Conservation (phyloP, 1,139 yeast species). For the Suhomyces coccinellae region DNA sequence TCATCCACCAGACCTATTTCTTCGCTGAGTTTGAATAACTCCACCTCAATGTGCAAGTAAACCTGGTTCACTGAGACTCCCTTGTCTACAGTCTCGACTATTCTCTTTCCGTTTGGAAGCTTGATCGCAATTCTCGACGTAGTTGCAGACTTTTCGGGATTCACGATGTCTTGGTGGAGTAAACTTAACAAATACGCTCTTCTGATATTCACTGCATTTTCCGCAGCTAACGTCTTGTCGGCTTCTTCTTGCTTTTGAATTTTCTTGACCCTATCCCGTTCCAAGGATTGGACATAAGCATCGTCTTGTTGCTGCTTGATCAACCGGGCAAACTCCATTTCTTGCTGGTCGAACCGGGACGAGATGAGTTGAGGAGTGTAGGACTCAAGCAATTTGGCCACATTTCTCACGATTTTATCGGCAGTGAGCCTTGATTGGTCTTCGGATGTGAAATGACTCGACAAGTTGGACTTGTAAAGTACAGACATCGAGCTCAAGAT, state of each 20-base stretch:
- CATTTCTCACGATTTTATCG: slow-evolving; percentile 33
- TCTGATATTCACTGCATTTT: slow-evolving; percentile 2
- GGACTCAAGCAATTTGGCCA: slow-evolving; percentile 37
- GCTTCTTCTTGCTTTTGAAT: slow-evolving; percentile 26
- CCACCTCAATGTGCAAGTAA: slow-evolving; percentile 62
- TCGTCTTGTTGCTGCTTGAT: slow-evolving; percentile 58
- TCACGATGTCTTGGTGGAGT: slow-evolving; percentile 1
- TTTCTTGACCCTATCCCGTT: slow-evolving; percentile 44
- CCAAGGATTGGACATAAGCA: slow-evolving; percentile 53
- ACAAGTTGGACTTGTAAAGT: slow-evolving; percentile 42
- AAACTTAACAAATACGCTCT: slow-evolving; percentile 4
- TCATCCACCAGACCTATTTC: slow-evolving; percentile 3
- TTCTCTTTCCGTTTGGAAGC: slow-evolving; percentile 58
- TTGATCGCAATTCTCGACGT: slow-evolving; percentile 34
- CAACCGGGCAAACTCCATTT: slow-evolving; percentile 50
- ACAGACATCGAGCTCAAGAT: slow-evolving; percentile 54
- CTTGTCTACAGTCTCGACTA: slow-evolving; percentile 55
- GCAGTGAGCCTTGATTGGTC: slow-evolving; percentile 24
- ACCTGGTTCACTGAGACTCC: slow-evolving; percentile 55
- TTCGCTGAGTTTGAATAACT: slow-evolving; percentile 20
- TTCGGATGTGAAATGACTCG: slow-evolving; percentile 22
- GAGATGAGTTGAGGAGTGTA: slow-evolving; percentile 55
- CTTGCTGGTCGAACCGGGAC: slow-evolving; percentile 52
- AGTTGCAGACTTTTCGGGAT: not conserved
- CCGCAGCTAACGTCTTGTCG: slow-evolving; percentile 7